Evolutionary conservation across 2,329 filamentous ascomycete genomes (phyloP), one percentile per base, ranked within the genome.

Genomic region (Bipolaris gigantea): DNA sequence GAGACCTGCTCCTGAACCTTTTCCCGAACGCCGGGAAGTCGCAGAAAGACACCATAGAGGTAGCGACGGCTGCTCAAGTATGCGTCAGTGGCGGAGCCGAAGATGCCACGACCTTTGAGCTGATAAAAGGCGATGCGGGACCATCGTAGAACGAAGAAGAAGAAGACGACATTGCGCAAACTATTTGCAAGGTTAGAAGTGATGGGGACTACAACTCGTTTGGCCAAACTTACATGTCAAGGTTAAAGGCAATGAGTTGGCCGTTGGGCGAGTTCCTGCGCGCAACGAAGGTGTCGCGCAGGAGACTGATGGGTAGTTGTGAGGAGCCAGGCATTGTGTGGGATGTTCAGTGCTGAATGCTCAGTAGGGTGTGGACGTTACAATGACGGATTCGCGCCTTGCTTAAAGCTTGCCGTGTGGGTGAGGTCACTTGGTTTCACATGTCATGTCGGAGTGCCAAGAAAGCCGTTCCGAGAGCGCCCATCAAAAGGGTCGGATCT

Each of bases 91-190:
- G 91, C 69, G 54, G 90, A 89, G 60, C 93, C 93, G 70, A 96
- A 77, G 66, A 94, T 75, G 62, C 94, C 94, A 72, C 94, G 91
- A 63, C 94, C 94, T 69, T 89, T 90, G 63, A 97, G 82, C 71
- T 94, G 90, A 78, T 91, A 89, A 73, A 90, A 88, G 25, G 85
- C 83, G 69, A 89, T 89, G 62, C 91, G 89, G 30, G 88, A 84
- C 81, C 92, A 89, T 71, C 92, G 88, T 43, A 96, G 79, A 56
- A 97, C 74, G 77, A 97, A 97, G 65, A 96, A 83, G 70, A 92
- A 81, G 75, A 97, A 96, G 66, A 97, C 80, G 55, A 97, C 80
- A 73, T 97, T 96, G 50, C 90, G 89, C 57, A 96, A 70, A 56
- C 90, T 46, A 7, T 30, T 40, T 46, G 42, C 39, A 35, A 36